Conservation (phyloP, 352 stramenopile genomes). For the Globisporangium paddicum region DNA sequence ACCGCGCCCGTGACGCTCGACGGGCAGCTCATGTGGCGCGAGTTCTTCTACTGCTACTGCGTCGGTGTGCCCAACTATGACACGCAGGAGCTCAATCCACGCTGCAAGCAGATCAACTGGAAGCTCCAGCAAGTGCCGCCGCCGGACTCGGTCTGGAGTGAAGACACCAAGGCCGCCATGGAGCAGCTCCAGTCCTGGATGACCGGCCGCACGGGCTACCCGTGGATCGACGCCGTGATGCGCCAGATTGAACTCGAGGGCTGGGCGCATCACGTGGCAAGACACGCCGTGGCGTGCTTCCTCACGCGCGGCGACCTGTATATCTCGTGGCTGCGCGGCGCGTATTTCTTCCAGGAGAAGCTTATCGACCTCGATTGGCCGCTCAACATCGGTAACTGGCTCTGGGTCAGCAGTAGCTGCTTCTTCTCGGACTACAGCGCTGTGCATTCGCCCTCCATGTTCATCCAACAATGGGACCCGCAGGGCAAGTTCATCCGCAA, state of each 20-base stretch:
- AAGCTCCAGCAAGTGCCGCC: conserved; percentile 29
- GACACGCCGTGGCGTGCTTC: conserved; percentile 96
- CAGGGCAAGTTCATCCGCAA: conserved; percentile 89
- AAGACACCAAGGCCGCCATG: conserved; percentile 44
- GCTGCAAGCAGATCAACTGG: conserved; percentile 81
- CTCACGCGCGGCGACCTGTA: conserved; percentile 95
- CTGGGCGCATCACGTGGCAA: conserved; percentile 79
- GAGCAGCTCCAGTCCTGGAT: conserved; percentile 85
- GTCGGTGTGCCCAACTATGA: conserved; percentile 75
- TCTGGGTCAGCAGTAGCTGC: conserved; percentile 92
- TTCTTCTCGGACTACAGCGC: conserved; percentile 97
- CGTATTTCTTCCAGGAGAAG: conserved; percentile 87
- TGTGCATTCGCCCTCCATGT: conserved; percentile 90
- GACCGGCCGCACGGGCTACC: conserved; percentile 93
- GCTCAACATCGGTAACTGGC: conserved; percentile 98
- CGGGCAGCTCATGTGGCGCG: conserved; percentile 94
- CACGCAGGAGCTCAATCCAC: conserved; percentile 86
- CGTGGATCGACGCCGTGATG: conserved; percentile 97
- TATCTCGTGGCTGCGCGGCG: conserved; percentile 91
- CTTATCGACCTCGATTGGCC: conserved; percentile 95
- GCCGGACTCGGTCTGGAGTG: conserved; percentile 13
- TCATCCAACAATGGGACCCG: conserved; percentile 93
- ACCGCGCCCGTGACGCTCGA: conserved; percentile 88
- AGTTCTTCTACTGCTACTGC: conserved; percentile 91
- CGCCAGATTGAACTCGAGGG: conserved; percentile 86